Base-by-base conservation (phyloP, 2,329 filamentous ascomycete genomes). In the Colletotrichum sp. region DNA sequence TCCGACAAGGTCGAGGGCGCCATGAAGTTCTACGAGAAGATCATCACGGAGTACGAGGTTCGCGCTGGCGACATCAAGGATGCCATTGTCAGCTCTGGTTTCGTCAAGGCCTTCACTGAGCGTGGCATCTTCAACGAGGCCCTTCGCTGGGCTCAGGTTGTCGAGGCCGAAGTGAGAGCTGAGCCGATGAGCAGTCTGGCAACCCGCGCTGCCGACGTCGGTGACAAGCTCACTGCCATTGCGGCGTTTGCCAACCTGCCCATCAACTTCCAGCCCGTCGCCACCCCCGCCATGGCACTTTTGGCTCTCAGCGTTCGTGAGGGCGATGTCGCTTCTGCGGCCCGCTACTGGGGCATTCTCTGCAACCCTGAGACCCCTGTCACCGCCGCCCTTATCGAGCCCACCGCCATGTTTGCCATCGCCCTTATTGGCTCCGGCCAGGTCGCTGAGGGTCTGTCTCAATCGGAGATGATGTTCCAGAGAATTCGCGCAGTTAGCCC, bases 341-440 rank as follows among this genome's bases (percentile, higher is more conserved):
- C 94, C 78, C 90, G 93, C 78, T 96, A 95, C 86, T 98, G 96
- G 96, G 90, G 92, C 69, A 88, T 95, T 72, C 88, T 98, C 70
- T 92, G 90, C 78, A 90, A 88, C 52, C 89, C 92, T 3, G 90
- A 92, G 75, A 89, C 92, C 81, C 87, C 89, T 68, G 89, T 92
- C 39, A 90, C 90, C 15, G 83, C 89, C 70, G 88, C 92, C 36
- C 94, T 98, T 84, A 94, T 98, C 77, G 96, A 98, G 86, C 95
- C 96, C 28, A 94, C 95, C 15, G 92, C 95, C 73, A 98, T 98
- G 95, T 98, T 96, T 81, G 92, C 95, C 16, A 92, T 98, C 73
- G 95, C 96, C 64, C 89, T 99, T 84, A 94, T 99, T 82, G 94
- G 95, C 70, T 95, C 95, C 78, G 95, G 96, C 57, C 93, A 96